A percentile compares a stretch with the other conserved stretches of the same genome.
These are phyloP conservation scores for Coprinopsis sp. DNA, from an alignment of 768 basidiomycete species.

Conservation along the genomic window DNA sequence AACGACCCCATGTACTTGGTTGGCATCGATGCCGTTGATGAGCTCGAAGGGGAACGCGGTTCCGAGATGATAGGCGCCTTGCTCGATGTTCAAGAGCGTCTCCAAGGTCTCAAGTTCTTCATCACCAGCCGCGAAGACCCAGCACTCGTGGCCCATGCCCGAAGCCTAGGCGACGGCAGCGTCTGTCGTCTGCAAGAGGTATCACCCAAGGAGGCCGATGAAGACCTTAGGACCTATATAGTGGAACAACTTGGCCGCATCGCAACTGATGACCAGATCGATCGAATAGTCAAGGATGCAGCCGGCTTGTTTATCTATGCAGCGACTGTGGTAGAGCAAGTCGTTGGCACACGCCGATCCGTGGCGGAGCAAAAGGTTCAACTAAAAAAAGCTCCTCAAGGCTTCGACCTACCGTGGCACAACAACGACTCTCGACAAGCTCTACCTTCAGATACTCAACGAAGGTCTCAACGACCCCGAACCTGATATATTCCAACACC, in stretches of 20 bases:
- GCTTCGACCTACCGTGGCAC: too few relatives aligned
- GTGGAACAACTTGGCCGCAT: not conserved
- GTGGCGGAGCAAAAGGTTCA: too few relatives aligned
- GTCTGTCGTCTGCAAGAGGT: constrained; percentile 6
- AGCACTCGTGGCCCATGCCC: not conserved
- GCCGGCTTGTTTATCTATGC: too few relatives aligned
- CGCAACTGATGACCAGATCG: not conserved
- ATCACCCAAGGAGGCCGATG: not conserved
- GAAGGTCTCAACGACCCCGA: constrained; percentile 13
- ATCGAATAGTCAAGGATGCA: constrained; percentile 10
- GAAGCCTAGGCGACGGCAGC: too few relatives aligned
- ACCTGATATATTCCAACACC: constrained; percentile 1
- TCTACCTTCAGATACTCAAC: constrained; percentile 15
- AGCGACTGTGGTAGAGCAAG: constrained; percentile 19
- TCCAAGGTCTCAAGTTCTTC: too few relatives aligned
- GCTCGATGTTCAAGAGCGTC: too few relatives aligned
- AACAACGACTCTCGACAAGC: constrained; percentile 9
- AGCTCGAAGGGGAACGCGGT: constrained; percentile 12
- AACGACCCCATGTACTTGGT: constrained; percentile 6
- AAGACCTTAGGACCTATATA: constrained; percentile 7
- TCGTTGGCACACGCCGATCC: too few relatives aligned
- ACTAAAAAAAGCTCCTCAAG: too few relatives aligned
- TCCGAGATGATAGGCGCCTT: constrained; percentile 13
- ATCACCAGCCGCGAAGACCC: not conserved
- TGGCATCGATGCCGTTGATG: too few relatives aligned